Evolutionary conservation across 2,329 filamentous ascomycete species (phyloP).

Genomic region (Atkinsonella texensis): DNA sequence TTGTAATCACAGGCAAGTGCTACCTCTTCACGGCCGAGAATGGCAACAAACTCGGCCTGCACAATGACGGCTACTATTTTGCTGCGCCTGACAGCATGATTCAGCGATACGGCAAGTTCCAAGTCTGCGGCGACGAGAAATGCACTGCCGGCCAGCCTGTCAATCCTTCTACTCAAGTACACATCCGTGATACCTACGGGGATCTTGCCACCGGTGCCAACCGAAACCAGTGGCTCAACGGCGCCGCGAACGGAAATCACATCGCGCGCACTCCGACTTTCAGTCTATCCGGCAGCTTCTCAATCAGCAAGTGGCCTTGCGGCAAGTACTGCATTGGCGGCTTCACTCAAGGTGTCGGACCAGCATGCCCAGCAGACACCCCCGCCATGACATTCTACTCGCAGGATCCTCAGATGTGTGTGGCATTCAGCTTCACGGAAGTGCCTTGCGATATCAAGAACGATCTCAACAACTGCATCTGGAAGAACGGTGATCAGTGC

Average conservation of each 20-base stretch:
- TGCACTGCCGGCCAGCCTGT: conserved; percentile 6
- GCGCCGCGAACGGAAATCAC: conserved; percentile 8
- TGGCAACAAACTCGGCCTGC: conserved; percentile 8
- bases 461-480: conserved; percentile 10
- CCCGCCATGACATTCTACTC: conserved; percentile 11
- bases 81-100: conserved; percentile 9
- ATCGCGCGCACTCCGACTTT: conserved; percentile 7
- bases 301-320: conserved; percentile 12
- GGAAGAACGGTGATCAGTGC: conserved; percentile 8
- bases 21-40: conserved; percentile 9
- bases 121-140: conserved; percentile 9
- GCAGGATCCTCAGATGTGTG: conserved; percentile 9
- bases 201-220: conserved; percentile 7
- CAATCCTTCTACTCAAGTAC: conserved; percentile 6
- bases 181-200: conserved; percentile 10
- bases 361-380: conserved; percentile 8
- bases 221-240: conserved; percentile 10
- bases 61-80: conserved; percentile 7
- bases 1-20: conserved; percentile 7
- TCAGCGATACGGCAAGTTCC: conserved; percentile 11
- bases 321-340: conserved; percentile 11
- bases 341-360: conserved; percentile 7
- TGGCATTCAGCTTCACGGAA: conserved; percentile 9
- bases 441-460: conserved; percentile 11
- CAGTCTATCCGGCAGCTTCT: conserved; percentile 8